Evolutionary conservation across 2,329 filamentous ascomycete genomes (phyloP), one percentile per base, ranked within the genome.

Genomic region (Trichoderma sp.): DNA sequence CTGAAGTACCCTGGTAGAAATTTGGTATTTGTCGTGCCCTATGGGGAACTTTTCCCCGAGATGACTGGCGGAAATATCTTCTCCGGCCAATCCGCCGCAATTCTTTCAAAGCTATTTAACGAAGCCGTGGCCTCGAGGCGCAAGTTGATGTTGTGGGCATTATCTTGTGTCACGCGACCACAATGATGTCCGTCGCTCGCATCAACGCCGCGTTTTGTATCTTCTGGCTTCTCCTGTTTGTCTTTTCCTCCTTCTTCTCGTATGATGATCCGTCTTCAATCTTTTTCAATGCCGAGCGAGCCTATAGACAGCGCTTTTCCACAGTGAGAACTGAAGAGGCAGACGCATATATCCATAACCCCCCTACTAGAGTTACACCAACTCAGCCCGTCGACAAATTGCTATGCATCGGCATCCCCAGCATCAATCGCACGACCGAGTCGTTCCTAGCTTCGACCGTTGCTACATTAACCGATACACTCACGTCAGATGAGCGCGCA

Each of bases 391-490:
- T 70, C 56, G 66, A 68, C 18, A 60, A 60, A 59, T 63, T 74
- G 18, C 63, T 79, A 5, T 79, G 78, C 67, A 71, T 79, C 56
- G 78, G 78, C 43, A 77, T 79, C n/a, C 78, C 78, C 14, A 78
- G 75, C 70, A 71, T 79, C 43, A 78, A 77, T 69, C 76, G 78
- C 21, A 76, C 74, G 14, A 70, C 71, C 30, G 72, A 75, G 10
- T 75, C 73, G 2, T 78, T 78, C 49, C 71, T 79, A 5, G 69
- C 72, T 2, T 73, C 74, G 51, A 74, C 78, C 8, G 68, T 79
- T 24, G 77, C 74, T 6, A 78, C 75, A 16, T 75, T 81, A 21
- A 72, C 76, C 28, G 77, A 79, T 61, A 73, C 73, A 2, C 70
- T 80, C 13, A 75, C 74, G 14, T 70, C 74, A 8, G 72, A 73